Conservation (phyloP, 371 early-diverging fungal genomes). For the Dentiscutata heterogama region DNA sequence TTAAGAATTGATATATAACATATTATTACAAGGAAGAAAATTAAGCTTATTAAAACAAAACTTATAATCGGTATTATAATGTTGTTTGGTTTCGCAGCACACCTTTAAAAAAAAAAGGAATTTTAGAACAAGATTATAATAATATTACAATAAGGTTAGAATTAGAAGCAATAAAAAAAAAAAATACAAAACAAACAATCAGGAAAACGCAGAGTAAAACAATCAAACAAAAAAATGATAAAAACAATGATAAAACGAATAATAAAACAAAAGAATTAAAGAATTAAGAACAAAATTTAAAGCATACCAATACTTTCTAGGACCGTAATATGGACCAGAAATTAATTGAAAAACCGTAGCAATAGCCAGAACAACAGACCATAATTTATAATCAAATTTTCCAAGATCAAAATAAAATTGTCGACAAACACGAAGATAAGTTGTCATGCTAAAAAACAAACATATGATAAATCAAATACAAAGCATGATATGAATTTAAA, state of each 20-base stretch:
- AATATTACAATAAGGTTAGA: too few species aligned
- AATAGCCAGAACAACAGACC: not conserved
- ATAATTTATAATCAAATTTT: constrained; percentile 33
- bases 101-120: not conserved
- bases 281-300: not conserved
- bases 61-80: not conserved
- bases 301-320: not conserved
- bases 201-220: too few species aligned
- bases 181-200: too few species aligned
- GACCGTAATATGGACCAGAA: not conserved
- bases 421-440: not conserved
- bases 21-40: not conserved
- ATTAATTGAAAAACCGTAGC: not conserved
- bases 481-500: not conserved
- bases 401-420: constrained; percentile 1
- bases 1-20: not conserved
- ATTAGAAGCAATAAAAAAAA: too few species aligned
- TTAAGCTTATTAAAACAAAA: not conserved
- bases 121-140: not conserved
- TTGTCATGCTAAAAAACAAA: not conserved
- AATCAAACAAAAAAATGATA: not conserved
- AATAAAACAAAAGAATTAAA: not conserved
- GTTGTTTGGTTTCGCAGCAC: not conserved
- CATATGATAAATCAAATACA: not conserved
- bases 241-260: not conserved